Percentiles rank a stretch among this genome's conserved stretches.
These are phyloP conservation scores for Suhomyces sp. DNA, from an alignment of 805 yeast species.

Conservation along the genomic window DNA sequence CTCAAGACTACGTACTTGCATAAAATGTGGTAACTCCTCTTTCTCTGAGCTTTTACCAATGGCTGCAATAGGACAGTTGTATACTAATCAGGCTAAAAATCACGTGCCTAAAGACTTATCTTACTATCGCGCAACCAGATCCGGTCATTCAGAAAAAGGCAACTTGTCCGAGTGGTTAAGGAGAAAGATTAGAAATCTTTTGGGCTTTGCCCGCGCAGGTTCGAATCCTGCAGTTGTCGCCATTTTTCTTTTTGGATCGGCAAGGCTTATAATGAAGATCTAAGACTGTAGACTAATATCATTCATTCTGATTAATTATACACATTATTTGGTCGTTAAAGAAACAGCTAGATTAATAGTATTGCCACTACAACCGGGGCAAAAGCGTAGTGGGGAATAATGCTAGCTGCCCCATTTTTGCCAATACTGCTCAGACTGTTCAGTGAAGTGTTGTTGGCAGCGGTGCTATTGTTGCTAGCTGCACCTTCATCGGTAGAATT, in stretches of 20 bases:
- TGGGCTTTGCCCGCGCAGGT: slow-evolving; percentile 64
- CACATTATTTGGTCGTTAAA: not conserved
- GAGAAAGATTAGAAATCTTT: slow-evolving; percentile 58
- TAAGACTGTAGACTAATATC: not conserved
- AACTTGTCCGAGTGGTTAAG: slow-evolving; percentile 58
- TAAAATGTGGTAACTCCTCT: not conserved
- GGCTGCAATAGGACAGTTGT: not conserved
- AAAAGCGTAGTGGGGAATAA: not conserved
- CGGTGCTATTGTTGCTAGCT: not conserved
- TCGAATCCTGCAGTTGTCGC: slow-evolving; percentile 60
- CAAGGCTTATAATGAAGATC: not conserved
- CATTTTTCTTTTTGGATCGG: slow-evolving; percentile 21
- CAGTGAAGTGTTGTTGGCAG: not conserved
- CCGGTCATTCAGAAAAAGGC: slow-evolving; percentile 22
- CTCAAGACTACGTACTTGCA: not conserved
- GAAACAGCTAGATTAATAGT: not conserved
- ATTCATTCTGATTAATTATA: not conserved
- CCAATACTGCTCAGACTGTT: not conserved
- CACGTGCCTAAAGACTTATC: not conserved
- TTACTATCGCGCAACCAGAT: too few species aligned
- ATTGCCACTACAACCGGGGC: not conserved
- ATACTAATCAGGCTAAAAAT: not conserved
- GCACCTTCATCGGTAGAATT: not conserved
- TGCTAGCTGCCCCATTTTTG: not conserved
- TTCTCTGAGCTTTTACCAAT: not conserved